A percentile compares a stretch with the other conserved stretches of the same genome.
Evolutionary conservation across 805 yeast genomes (phyloP).

Genomic region (Candida taoyuanica): DNA sequence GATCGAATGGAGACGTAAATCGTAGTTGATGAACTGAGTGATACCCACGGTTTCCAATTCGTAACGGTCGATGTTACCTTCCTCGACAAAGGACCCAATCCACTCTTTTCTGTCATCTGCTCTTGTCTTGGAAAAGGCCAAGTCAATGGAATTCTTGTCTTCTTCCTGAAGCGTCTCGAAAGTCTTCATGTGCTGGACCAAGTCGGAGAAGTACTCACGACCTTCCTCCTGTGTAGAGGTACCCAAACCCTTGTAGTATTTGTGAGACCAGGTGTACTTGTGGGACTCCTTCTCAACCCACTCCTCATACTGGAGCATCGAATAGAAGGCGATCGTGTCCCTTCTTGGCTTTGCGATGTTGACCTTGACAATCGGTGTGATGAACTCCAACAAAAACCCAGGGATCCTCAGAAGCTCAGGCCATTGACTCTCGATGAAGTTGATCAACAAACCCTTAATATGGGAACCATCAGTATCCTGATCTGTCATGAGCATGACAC

Average conservation of each 20-base stretch:
- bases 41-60: slow-evolving; percentile 58
- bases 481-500: slow-evolving; percentile 98
- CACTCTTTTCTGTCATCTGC: slow-evolving; percentile 98
- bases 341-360: slow-evolving; percentile 62
- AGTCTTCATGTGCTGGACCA: slow-evolving; percentile 80
- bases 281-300: slow-evolving; percentile 88
- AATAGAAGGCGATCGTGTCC: slow-evolving; percentile 70
- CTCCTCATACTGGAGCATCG: slow-evolving; percentile 90
- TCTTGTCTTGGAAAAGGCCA: slow-evolving; percentile 90
- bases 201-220: slow-evolving; percentile 79
- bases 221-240: slow-evolving; percentile 82
- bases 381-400: slow-evolving; percentile 88
- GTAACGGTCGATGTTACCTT: slow-evolving; percentile 46
- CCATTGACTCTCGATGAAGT: slow-evolving; percentile 87
- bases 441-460: slow-evolving; percentile 91
- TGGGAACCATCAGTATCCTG: slow-evolving; percentile 99
- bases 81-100: slow-evolving; percentile 92
- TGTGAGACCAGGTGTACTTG: slow-evolving; percentile 77
- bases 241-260: slow-evolving; percentile 98
- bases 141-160: slow-evolving; percentile 74
- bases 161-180: slow-evolving; percentile 78
- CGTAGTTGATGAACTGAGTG: slow-evolving; percentile 90
- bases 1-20: slow-evolving; percentile 89
- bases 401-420: slow-evolving; percentile 90
- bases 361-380: slow-evolving; percentile 94